A percentile compares a stretch with the other conserved stretches of the same genome.
phyloP scores from a whole-genome alignment of 495 filamentous ascomycete genomes.

The Oleoguttula mirabilis region DNA sequence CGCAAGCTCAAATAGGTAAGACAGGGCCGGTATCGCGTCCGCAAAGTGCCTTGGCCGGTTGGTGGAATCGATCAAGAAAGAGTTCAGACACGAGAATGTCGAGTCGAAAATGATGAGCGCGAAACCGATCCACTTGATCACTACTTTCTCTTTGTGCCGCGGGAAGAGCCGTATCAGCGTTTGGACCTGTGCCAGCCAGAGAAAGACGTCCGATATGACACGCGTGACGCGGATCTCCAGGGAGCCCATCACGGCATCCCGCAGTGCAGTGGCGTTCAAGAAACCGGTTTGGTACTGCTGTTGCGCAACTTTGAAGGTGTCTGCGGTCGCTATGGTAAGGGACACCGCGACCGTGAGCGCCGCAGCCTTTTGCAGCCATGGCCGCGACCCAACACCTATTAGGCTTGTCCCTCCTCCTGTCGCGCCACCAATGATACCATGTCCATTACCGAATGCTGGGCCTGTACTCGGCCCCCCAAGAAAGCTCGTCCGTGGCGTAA shows the following conservation, averaged over 20 bases:
- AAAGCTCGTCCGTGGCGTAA: slow-evolving; percentile 80
- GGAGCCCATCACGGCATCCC: slow-evolving; percentile 63
- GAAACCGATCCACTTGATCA: slow-evolving; percentile 98
- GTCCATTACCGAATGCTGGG: slow-evolving; percentile 41
- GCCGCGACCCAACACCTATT: slow-evolving; percentile 78
- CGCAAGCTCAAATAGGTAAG: slow-evolving; percentile 85
- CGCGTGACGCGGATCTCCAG: slow-evolving; percentile 76
- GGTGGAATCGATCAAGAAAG: slow-evolving; percentile 52
- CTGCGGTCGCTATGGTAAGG: slow-evolving; percentile 79
- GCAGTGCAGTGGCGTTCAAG: slow-evolving; percentile 60
- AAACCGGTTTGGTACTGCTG: slow-evolving; percentile 60
- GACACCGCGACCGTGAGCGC: slow-evolving; percentile 83
- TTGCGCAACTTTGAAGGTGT: slow-evolving; percentile 75
- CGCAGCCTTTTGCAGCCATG: slow-evolving; percentile 92
- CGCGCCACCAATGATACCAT: slow-evolving; percentile 72
- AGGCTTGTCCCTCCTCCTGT: slow-evolving; percentile 51
- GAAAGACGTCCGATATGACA: slow-evolving; percentile 83
- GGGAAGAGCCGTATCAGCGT: slow-evolving; percentile 92
- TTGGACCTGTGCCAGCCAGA: slow-evolving; percentile 96
- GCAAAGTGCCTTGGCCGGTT: slow-evolving; percentile 59
- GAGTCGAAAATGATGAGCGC: slow-evolving; percentile 82
- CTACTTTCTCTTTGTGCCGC: slow-evolving; percentile 89
- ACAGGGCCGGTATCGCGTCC: slow-evolving; percentile 82
- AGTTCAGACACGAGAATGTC: slow-evolving; percentile 77
- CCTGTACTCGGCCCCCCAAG: slow-evolving; percentile 50